Base-by-base conservation (phyloP, 345 rosid species). In the Nasturtium officinale region DNA sequence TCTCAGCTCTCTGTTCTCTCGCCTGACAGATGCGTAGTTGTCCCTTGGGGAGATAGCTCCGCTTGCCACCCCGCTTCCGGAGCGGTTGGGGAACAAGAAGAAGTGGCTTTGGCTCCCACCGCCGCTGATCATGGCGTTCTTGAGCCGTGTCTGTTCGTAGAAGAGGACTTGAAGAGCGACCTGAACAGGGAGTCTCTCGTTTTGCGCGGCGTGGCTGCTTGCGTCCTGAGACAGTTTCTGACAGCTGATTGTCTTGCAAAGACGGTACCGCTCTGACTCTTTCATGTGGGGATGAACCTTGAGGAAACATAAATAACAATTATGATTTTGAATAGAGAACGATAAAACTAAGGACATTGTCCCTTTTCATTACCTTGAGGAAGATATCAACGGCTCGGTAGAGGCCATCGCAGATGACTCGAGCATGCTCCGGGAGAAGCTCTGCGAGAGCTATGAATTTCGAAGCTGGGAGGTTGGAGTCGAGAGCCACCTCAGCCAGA, bases 31-130 rank as follows among this genome's bases (percentile, higher is more conserved):
- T 8, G 99, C 99, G 17, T 91, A 95, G 69, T 91, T 91, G 73
- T 94, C 97, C 62, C 98, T 73, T 0, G 98, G 98, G 1, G 98
- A 94, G 52, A 91, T 91, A 25, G 98, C 97, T 46, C 98, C 98
- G 20, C 98, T 94, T 10, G 95, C 96, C 9, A 90, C 91, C 1
- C 95, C 97, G 12, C 98, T 89, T 71, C 92, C 78, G 0, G 97
- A 88, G 5, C 98, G 82, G 66, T 91, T 95, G 10, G 92, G 93
- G 8, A 91, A 85, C 82, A 95, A 84, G 78, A 90, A 82, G 76
- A 86, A 95, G 74, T 91, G 85, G 73, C 90, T 90, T 13, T 89
- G 86, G 48, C 89, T 93, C 26, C 52, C 52, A 9, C 65, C 38
- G 8, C 72, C 54, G 3, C 70, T 76, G 12, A 79, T 91, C 98